Evolutionary conservation across 2,329 filamentous ascomycete genomes (phyloP), one percentile per base, ranked within the genome.

Genomic region (Fusarium odoratissimum): DNA sequence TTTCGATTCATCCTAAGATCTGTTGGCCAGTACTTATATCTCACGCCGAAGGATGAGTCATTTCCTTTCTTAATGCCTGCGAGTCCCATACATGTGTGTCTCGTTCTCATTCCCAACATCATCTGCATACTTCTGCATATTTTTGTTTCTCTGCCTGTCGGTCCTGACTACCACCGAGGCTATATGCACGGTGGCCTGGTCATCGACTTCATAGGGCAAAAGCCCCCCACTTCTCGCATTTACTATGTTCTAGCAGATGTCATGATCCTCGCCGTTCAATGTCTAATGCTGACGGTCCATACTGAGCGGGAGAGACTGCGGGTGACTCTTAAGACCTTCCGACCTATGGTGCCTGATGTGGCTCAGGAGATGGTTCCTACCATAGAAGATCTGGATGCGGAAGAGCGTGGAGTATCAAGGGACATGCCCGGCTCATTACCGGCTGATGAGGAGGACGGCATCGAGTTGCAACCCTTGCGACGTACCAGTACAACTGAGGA

Each of bases 131-230:
- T 91, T 7, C 80, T 89, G 45, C 91, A 92, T 77, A 76, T 90
- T 8, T 82, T 91, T 40, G 83, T 84, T n/a, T 80, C 87, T 12
- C 81, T 90, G 1, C 87, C 89, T 0, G 80, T 82, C 28, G 90
- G 89, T n/a, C 85, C 86, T 67, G 91, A 92, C 75, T 85, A 88
- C 41, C 86, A 89, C 66, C 84, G 89, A 58, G 91, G 90, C 30
- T 92, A 92, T 76, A 84, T 92, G 30, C 91, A 92, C 70, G 91
- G 91, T 30, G 91, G 91, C 38, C 83, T 92, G 56, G 84, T 92
- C 30, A 87, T 92, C 74, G 91, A 93, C 76, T 91, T 93, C 73
- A 85, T 93, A 73, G 91, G 91, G 19, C 91, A 93, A 79, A 87
- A 87, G 72, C 88, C 90, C 8, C 88, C 91, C 4, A 85, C 86